Evolutionary conservation across 768 basidiomycete species (phyloP), one percentile per base, ranked within the genome.

Genomic region (Saitozyma podzolica): DNA sequence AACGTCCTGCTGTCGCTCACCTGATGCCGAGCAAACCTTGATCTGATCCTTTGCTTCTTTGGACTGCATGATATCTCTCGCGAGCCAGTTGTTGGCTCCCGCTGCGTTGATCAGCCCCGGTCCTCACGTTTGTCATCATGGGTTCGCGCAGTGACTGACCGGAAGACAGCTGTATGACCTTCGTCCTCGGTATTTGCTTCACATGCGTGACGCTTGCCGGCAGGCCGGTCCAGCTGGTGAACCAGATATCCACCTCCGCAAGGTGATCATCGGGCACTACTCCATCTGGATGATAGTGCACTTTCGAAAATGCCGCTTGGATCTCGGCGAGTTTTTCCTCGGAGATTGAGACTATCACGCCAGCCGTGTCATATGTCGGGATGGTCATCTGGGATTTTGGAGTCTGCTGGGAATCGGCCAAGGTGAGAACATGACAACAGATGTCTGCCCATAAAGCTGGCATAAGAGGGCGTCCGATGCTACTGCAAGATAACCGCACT

Each of bases 131-230:
- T 40, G 41, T 7, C 61, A 50, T 17, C 40, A 58, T 20, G 47
- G 54, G 8, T 63, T 47, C 10, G 59, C 54, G 53, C 56, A 52
- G 43, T 6, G 11, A 57, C 62, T 57, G 50, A 65, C 67, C 67
- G 7, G 63, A 65, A 6, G 66, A 59, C 40, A 74, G 39, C 58
- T 74, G 73, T 4, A 74, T 29, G n/a, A 65, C 50, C 59, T 68
- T 72, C 8, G 68, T 63, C 14, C 54, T 52, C 1, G 73, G 70
- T 8, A 70, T 41, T 54, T 70, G 54, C 6, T 47, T 13, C 29
- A 66, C 52, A n/a, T 52, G 29, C 7, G 40, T 54, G 8, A 65
- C 49, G 20, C 40, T 53, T 8, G 40, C 16, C 6, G 70, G 70
- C 16, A 69, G 49, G 9, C 72, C 69, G 3, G 47, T 10, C 59